These are phyloP conservation scores for Nicotiana knightiana DNA, from an alignment of 257 asterid species.

Conservation along the genomic window DNA sequence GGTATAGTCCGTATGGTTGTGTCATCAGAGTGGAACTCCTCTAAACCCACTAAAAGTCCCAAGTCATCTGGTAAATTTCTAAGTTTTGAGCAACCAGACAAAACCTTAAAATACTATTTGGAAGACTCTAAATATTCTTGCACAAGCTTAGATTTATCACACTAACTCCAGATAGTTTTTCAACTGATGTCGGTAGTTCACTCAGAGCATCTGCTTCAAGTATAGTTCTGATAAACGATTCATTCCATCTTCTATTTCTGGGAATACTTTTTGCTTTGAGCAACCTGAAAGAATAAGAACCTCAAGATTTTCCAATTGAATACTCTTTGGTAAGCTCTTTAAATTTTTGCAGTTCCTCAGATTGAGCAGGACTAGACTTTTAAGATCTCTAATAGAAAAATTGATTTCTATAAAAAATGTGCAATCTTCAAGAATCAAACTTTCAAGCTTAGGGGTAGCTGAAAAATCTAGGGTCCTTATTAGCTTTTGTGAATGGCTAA, in stretches of 20 bases:
- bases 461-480: conserved; percentile 13
- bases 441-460: conserved; percentile 13
- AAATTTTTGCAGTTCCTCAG: conserved; percentile 8
- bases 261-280: not conserved
- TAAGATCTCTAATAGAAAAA: conserved; percentile 2
- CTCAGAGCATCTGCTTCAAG: not conserved
- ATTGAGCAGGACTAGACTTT: conserved; percentile 1
- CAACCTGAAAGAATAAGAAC: conserved; percentile 13
- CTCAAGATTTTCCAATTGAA: not conserved
- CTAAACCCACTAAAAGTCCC: not conserved
- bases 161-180: not conserved
- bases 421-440: conserved; percentile 11
- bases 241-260: conserved; percentile 3
- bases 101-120: not conserved
- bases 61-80: not conserved
- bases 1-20: not conserved
- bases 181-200: not conserved
- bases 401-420: conserved; percentile 7
- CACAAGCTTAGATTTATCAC: conserved; percentile 1
- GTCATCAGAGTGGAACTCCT: not conserved
- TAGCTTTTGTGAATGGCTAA: conserved; percentile 17
- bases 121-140: not conserved
- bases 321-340: conserved; percentile 3
- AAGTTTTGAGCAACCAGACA: conserved; percentile 1
- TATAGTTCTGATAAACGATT: not conserved